Percentiles rank a stretch among this genome's conserved stretches.
These are phyloP conservation scores for Achaetomiella virescens DNA, from an alignment of 495 filamentous ascomycete genomes.

Conservation along the genomic window DNA sequence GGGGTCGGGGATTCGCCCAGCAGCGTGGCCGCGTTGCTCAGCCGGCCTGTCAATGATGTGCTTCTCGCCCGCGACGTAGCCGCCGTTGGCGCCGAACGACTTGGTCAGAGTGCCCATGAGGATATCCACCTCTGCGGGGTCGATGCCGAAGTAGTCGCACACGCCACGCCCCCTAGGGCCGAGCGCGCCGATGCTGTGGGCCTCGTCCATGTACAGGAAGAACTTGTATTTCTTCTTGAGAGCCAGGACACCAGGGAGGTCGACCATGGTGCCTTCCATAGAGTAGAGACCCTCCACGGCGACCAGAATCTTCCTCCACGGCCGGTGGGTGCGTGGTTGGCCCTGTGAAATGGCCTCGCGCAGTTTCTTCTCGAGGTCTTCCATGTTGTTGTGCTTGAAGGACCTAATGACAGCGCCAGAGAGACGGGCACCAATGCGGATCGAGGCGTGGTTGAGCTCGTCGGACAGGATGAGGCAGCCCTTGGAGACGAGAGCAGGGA, in stretches of 20 bases:
- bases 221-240: conserved; percentile 97
- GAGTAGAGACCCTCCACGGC: conserved; percentile 96
- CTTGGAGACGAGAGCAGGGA: conserved; percentile 85
- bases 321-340: conserved; percentile 91
- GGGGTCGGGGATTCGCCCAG: conserved; percentile 86
- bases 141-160: conserved; percentile 93
- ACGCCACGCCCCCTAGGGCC: conserved; percentile 85
- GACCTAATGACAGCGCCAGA: conserved; percentile 91
- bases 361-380: conserved; percentile 72
- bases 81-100: conserved; percentile 96
- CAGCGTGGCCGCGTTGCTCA: conserved; percentile 77
- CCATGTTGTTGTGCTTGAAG: conserved; percentile 97
- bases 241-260: conserved; percentile 76
- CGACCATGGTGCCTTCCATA: conserved; percentile 98
- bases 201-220: conserved; percentile 90
- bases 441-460: conserved; percentile 95
- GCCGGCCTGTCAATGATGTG: conserved; percentile 79
- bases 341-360: conserved; percentile 92
- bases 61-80: conserved; percentile 89
- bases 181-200: conserved; percentile 91
- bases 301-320: conserved; percentile 97
- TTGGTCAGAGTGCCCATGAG: conserved; percentile 98
- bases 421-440: conserved; percentile 87
- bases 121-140: conserved; percentile 83
- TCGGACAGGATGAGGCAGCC: conserved; percentile 92